Conservation (phyloP, 169 alveolate species). For the Condylostoma magnum region DNA sequence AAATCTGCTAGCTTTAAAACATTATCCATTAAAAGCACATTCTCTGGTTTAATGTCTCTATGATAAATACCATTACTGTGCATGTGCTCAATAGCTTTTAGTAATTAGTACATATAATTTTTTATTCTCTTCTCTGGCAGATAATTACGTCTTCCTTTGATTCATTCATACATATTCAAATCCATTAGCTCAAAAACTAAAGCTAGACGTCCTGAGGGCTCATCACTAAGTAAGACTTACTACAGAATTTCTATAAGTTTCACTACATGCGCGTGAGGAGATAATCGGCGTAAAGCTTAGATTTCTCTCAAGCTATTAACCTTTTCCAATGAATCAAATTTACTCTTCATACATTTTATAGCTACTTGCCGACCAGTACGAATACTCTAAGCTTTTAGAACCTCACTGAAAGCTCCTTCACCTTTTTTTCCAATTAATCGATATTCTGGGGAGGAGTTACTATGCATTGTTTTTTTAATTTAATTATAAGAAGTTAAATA, state of each 20-base stretch:
- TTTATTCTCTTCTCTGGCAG: slow-evolving; percentile 78
- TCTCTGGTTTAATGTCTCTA: slow-evolving; percentile 90
- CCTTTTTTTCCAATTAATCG: slow-evolving; percentile 83
- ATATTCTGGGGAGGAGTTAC: slow-evolving; percentile 39
- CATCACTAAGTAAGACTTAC: slow-evolving; percentile 78
- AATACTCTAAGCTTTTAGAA: slow-evolving; percentile 78
- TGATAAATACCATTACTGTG: slow-evolving; percentile 92
- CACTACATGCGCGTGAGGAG: slow-evolving; percentile 84
- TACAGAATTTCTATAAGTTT: slow-evolving; percentile 82
- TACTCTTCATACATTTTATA: slow-evolving; percentile 87
- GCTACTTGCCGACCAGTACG: slow-evolving; percentile 86
- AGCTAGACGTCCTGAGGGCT: slow-evolving; percentile 88
- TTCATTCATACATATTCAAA: slow-evolving; percentile 84
- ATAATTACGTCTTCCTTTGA: slow-evolving; percentile 74
- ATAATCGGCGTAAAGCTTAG: slow-evolving; percentile 82
- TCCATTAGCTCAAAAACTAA: slow-evolving; percentile 91
- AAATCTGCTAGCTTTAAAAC: slow-evolving; percentile 68
- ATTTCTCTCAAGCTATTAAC: slow-evolving; percentile 83
- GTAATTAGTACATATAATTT: slow-evolving; percentile 70
- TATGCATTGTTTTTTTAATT: slow-evolving; percentile 17
- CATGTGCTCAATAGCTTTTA: slow-evolving; percentile 88
- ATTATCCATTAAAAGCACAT: slow-evolving; percentile 81
- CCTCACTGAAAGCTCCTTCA: slow-evolving; percentile 92
- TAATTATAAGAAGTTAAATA: no score
- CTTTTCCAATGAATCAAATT: slow-evolving; percentile 76